Conservation (phyloP, 2,329 filamentous ascomycete genomes). For the Tolypocladium inflatum region DNA sequence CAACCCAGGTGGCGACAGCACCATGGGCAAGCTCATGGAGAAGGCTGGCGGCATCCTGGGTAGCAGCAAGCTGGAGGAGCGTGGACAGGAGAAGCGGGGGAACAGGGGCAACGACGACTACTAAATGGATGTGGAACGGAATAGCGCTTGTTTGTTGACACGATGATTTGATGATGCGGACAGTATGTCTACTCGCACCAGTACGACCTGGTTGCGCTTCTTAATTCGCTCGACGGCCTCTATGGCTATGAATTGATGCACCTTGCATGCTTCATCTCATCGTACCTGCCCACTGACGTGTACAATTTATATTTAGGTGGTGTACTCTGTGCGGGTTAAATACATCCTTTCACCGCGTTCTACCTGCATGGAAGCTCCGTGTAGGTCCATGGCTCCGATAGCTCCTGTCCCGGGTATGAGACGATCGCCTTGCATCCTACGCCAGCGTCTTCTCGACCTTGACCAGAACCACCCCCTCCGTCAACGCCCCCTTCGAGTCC, state of each 20-base stretch:
- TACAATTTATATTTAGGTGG: no score
- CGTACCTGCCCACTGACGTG: no score
- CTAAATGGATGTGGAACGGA: slow-evolving; percentile 6
- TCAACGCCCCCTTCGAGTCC: slow-evolving; percentile 56
- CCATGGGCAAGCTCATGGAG: slow-evolving; percentile 47
- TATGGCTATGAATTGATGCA: neutral
- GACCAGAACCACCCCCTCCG: slow-evolving; percentile 62
- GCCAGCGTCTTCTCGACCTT: slow-evolving; percentile 54
- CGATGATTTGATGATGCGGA: neutral
- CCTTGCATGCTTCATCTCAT: neutral
- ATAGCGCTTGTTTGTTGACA: neutral
- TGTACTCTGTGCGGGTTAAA: no score
- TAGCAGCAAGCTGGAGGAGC: slow-evolving; percentile 35
- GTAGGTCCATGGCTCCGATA: neutral
- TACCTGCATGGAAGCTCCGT: neutral
- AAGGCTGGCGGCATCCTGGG: slow-evolving; percentile 43
- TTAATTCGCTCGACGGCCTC: neutral
- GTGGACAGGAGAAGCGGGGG: slow-evolving; percentile 41
- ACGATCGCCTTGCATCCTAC: neutral
- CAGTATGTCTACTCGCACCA: neutral
- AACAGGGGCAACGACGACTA: slow-evolving; percentile 15
- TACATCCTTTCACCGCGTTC: no score
- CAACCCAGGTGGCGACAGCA: slow-evolving; percentile 10
- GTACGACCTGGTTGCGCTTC: neutral
- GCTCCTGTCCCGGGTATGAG: neutral